Conservation (phyloP, 306 rosid genomes). For the Trifolium subterraneum region DNA sequence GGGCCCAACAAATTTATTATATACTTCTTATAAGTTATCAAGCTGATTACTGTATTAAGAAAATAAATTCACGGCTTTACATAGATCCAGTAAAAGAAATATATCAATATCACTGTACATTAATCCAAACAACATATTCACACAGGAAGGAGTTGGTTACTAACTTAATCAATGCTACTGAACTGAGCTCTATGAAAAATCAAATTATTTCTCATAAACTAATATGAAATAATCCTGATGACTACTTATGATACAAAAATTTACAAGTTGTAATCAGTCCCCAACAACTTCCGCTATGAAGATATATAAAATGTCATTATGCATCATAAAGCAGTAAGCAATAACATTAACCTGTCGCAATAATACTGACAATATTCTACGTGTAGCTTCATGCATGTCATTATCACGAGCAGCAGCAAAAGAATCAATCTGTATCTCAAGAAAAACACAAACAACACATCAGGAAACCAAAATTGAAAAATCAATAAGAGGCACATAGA, state of each 20-base stretch:
- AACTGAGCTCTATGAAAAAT: conserved; percentile 3
- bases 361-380: conserved; percentile 74
- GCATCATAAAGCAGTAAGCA: conserved; percentile 24
- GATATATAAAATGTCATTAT: conserved; percentile 17
- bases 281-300: neutral
- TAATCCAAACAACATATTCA: neutral
- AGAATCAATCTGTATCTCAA: conserved; percentile 66
- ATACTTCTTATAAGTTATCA: conserved; percentile 8
- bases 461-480: conserved; percentile 17
- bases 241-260: conserved; percentile 27
- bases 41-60: conserved; percentile 13
- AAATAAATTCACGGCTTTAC: neutral
- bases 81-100: conserved; percentile 9
- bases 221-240: conserved; percentile 3
- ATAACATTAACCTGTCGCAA: conserved; percentile 53
- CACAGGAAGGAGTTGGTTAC: neutral
- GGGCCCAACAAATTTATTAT: neutral
- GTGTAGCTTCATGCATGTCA: conserved; percentile 92
- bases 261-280: conserved; percentile 15
- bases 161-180: conserved; percentile 4
- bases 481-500: conserved; percentile 5
- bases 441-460: conserved; percentile 22
- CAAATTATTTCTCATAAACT: conserved; percentile 28
- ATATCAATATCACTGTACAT: conserved; percentile 5
- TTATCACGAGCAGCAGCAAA: conserved; percentile 83